Evolutionary conservation across 768 basidiomycete genomes (phyloP), one percentile per base, ranked within the genome.

Genomic region (Floccularia luteovirens): DNA sequence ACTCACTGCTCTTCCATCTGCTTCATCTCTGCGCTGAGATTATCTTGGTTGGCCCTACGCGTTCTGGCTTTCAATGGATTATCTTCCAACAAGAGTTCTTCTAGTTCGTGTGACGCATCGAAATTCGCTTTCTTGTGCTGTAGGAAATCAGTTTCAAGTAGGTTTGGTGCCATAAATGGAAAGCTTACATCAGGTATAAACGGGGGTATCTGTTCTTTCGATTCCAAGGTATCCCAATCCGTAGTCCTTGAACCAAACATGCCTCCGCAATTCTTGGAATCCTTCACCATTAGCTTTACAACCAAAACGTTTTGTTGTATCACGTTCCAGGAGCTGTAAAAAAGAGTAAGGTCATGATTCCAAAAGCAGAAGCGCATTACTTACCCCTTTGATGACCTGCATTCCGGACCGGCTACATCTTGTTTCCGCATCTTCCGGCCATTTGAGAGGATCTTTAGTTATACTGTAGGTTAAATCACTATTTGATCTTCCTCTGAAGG

Each of bases 81-180:
- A 56, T 97, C 93, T 61, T 99, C 94, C 13, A 99, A 64, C 8
- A 99, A 61, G 16, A 99, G 70, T 62, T 99, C 94, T 55, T 99
- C 94, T 24, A 99, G 66, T 61, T 99, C 94, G 54, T 98, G 93
- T 10, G 94, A 97, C 20, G 94, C 93, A 56, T 99, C 94, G 56
- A 99, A 99, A 60, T 99, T 97, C 22, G 94, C 91, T 62, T 96
- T 96, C 67, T 97, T 98, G n/a, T 83, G 82, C 93, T 98, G 54
- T 10, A 37, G 33, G 24, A 23, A 20, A 25, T 43, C 32, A 41
- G 48, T 40, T 24, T 44, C n/a, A 45, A 43, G 38, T 39, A 16
- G 34, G 20, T 33, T 3, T n/a, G 44, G 34, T 21, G 34, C 42
- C 50, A 46, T 22, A 17, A 16, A 13, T 3, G 20, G 30, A 27